Evolutionary conservation across 371 early-diverging fungal species (phyloP).

Genomic region (Umbelopsis sp.): DNA sequence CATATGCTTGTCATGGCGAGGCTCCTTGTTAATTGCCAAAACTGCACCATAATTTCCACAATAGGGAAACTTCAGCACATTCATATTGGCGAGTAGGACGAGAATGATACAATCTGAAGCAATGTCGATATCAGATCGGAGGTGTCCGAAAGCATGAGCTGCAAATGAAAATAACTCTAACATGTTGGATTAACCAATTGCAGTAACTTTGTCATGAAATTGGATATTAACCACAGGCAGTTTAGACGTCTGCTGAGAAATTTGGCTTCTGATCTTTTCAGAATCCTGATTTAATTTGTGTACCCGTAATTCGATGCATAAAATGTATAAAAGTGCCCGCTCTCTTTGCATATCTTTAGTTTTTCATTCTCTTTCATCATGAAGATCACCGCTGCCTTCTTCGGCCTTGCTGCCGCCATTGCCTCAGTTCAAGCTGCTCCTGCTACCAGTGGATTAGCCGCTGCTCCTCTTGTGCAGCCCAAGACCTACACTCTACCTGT

Average conservation of each 20-base stretch:
- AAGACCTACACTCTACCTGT: constrained; percentile 19
- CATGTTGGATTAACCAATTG: constrained; percentile 13
- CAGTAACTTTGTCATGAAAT: constrained; percentile 2
- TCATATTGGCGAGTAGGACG: neutral
- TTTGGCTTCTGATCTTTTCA: neutral
- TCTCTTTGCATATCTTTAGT: neutral
- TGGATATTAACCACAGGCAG: neutral
- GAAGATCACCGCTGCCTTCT: neutral
- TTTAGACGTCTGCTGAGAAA: neutral
- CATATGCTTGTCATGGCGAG: neutral
- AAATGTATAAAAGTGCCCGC: neutral
- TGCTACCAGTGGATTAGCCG: neutral
- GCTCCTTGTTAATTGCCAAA: neutral
- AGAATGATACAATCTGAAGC: neutral
- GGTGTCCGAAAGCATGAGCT: neutral
- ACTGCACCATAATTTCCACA: constrained; percentile 6
- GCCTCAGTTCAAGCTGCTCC: constrained; percentile 15
- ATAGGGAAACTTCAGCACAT: neutral
- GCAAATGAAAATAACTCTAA: neutral
- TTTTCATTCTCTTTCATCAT: constrained; percentile 10
- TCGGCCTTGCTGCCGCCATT: constrained; percentile 10
- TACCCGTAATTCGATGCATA: neutral
- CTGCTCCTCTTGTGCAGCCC: constrained; percentile 23
- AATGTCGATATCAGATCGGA: neutral
- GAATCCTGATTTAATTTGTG: constrained; percentile 1